Conservation (phyloP, 176 grass and related monocot species). For the Rhipidocladum racemiflorum region DNA sequence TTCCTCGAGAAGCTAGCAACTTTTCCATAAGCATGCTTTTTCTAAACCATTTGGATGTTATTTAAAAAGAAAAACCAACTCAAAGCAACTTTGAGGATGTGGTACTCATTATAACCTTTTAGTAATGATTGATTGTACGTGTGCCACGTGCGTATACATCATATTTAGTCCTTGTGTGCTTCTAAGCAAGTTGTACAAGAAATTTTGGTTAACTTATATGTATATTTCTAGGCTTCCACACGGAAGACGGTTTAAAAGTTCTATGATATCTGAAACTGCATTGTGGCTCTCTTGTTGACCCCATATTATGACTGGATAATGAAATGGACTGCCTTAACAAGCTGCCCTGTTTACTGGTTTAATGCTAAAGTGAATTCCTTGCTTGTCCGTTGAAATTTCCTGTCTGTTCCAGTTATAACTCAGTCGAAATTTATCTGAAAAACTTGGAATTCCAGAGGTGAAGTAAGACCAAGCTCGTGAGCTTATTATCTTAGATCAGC, state of each 20-base stretch:
- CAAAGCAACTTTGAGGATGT: constrained; percentile 32
- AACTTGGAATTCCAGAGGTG: neutral
- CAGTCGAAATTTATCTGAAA: neutral
- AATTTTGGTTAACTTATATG: constrained; percentile 38
- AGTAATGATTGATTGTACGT: neutral
- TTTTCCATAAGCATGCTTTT: constrained; percentile 26
- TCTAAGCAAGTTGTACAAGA: constrained; percentile 40
- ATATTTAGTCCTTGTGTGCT: neutral
- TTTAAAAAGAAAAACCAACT: constrained; percentile 15
- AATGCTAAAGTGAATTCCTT: neutral
- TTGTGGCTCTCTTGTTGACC: neutral
- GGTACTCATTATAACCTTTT: constrained; percentile 9
- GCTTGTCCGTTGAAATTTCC: neutral
- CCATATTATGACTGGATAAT: neutral
- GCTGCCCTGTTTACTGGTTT: neutral
- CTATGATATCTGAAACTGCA: neutral
- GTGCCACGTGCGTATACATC: neutral
- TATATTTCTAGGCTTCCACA: constrained; percentile 16
- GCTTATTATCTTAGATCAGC: neutral
- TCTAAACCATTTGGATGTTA: neutral
- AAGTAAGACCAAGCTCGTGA: neutral
- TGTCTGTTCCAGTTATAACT: neutral
- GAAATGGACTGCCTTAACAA: neutral
- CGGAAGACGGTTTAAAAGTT: neutral
- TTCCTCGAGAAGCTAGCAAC: neutral